phyloP scores from a whole-genome alignment of 805 yeast species.

The Myxozyma kluyveri region DNA sequence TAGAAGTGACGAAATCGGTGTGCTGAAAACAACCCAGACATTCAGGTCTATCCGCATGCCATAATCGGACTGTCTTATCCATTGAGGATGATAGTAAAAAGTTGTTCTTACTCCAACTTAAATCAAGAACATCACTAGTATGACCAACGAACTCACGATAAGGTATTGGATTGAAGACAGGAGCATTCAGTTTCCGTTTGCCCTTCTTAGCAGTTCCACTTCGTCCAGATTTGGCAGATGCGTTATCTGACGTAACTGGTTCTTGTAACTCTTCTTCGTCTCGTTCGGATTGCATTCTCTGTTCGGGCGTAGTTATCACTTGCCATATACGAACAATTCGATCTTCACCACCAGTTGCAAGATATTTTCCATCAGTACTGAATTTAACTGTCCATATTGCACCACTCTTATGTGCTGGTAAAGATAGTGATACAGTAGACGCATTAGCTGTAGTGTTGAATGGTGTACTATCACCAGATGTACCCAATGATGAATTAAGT shows the following conservation, averaged over 20 bases:
- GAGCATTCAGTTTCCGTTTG: conserved; percentile 50
- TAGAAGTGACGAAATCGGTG: conserved; percentile 78
- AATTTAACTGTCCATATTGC: conserved; percentile 77
- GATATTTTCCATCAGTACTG: conserved; percentile 72
- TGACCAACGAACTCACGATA: conserved; percentile 63
- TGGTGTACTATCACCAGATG: neutral
- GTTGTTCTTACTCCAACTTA: conserved; percentile 87
- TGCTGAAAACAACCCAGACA: conserved; percentile 66
- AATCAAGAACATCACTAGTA: conserved; percentile 61
- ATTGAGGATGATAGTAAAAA: conserved; percentile 76
- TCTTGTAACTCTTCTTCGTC: conserved; percentile 21
- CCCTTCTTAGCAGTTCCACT: neutral
- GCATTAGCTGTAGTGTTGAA: conserved; percentile 5
- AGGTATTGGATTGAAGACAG: conserved; percentile 74
- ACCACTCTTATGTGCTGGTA: conserved; percentile 31
- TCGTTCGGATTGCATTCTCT: conserved; percentile 47
- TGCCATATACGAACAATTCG: conserved; percentile 70
- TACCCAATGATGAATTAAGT: neutral
- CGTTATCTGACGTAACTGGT: neutral
- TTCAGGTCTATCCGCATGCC: conserved; percentile 73
- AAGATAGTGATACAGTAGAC: conserved; percentile 15
- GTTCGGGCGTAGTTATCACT: conserved; percentile 69
- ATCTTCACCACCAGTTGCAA: conserved; percentile 84
- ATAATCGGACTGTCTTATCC: conserved; percentile 77
- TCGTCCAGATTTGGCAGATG: neutral